Base-by-base conservation (phyloP, 805 yeast genomes). In the Hanseniaspora pseudoguilliermondii region DNA sequence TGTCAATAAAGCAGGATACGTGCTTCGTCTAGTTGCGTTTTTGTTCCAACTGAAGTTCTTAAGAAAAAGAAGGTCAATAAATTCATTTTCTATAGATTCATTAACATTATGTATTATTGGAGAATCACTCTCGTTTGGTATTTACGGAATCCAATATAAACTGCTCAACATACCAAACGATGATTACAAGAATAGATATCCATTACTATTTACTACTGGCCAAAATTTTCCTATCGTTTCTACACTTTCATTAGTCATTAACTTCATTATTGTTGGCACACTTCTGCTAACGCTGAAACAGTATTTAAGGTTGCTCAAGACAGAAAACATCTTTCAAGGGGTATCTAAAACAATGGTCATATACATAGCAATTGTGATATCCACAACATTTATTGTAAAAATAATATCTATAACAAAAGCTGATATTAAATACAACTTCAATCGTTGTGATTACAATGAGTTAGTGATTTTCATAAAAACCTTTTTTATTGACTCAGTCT, bases 361-460 rank as follows among this genome's bases (percentile, higher is more conserved):
- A 9, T 59, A 66, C 47, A 52, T 63, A 21, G 63, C 63, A 2
- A 32, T n/a, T 13, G 44, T 44, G 8, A 15, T 49, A 8, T 25
- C 27, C 18, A n/a, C 39, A 6, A 35, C 15, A 9, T 39, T 40
- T 41, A 15, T 34, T 20, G 34, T 27, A 21, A 47, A 47, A 25
- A 32, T 27, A n/a, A 23, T 55, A 21, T 29, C 40, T 15, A 23
- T 36, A 9, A 40, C 23, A 16, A n/a, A n/a, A 8, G 39, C 59
- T 25, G 62, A 65, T 27, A 73, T 73, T 0, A 59, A 52, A 34
- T 61, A 63, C 57, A 73, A 72, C 0, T 47, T 74, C 1, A 68
- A 65, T 51, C 60, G 63, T 29, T 58, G 77, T 21, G 82, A 78
- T 58, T 64, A 72, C 35, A 58, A 74, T 4, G 76, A 75, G 54